These are phyloP conservation scores for Yueomyces sinensis DNA, from an alignment of 805 yeast species.

Conservation along the genomic window DNA sequence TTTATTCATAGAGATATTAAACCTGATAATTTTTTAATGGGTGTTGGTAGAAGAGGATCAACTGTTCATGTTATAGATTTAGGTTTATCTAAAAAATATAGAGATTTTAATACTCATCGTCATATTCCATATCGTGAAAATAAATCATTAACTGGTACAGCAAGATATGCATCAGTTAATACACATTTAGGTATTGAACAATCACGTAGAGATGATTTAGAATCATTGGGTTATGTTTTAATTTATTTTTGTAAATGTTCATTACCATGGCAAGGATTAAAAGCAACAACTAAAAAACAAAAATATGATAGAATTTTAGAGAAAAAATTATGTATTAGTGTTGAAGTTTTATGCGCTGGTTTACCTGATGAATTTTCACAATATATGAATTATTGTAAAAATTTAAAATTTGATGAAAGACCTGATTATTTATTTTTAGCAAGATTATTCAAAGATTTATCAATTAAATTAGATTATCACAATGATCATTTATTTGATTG, in stretches of 20 bases:
- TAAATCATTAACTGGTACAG: constrained; percentile 94
- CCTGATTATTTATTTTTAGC: constrained; percentile 91
- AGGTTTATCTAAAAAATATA: constrained; percentile 85
- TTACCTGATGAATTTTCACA: constrained; percentile 84
- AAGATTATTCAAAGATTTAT: constrained; percentile 80
- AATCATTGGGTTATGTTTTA: constrained; percentile 86
- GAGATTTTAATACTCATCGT: constrained; percentile 89
- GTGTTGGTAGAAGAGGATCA: constrained; percentile 90
- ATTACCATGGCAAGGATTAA: constrained; percentile 97
- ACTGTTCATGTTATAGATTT: constrained; percentile 92
- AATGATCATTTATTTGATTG: constrained; percentile 96
- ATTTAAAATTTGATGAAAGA: constrained; percentile 89
- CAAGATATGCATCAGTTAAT: constrained; percentile 92
- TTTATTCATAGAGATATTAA: constrained; percentile 80
- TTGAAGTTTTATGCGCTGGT: constrained; percentile 84
- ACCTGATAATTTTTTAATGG: constrained; percentile 76
- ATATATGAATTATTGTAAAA: constrained; percentile 80
- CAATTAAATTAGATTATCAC: constrained; percentile 76
- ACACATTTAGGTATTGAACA: constrained; percentile 97
- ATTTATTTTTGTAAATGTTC: constrained; percentile 93
- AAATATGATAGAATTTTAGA: constrained; percentile 96
- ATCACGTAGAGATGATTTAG: constrained; percentile 92
- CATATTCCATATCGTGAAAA: constrained; percentile 97
- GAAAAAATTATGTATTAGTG: constrained; percentile 83
- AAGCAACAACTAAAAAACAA: constrained; percentile 96